Base-by-base conservation (phyloP, 371 early-diverging fungal genomes). In the Apophysomyces trapeziformis region DNA sequence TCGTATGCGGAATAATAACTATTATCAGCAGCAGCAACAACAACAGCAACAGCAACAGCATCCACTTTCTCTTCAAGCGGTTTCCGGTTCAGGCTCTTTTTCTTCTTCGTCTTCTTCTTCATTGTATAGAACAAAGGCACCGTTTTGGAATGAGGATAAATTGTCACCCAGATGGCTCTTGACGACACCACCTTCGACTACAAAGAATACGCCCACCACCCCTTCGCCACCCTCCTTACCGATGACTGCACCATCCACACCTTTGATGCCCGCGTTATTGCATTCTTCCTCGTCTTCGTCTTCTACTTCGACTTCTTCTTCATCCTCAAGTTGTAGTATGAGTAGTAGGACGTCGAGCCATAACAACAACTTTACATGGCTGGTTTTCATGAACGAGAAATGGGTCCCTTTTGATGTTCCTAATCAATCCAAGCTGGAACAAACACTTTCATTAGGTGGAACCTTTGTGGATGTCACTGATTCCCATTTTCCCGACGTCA, bases 391-490 rank as follows among this genome's bases (percentile, higher is more conserved):
- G 60, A 63, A 78, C 26, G 75, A 72, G n/a, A 68, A 71, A 61
- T 78, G 75, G 78, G 69, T 68, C 5, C 78, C 75, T 1, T 75
- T 78, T 67, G 78, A 78, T 58, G 43, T 69, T 3, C 44, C 60
- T 13, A 78, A 78, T 32, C 73, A 78, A 50, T 45, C 56, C 35
- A 75, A 75, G 56, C 60, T 78, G 37, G 75, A 78, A 62, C 68
- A 78, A 38, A 75, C 78, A 1, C 58, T 78, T 6, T 65, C 66
- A 8, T 46, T 75, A n/a, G 71, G 71, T 41, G 73, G 78, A n/a
- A 78, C 73, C 6, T 78, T 78, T 75, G 75, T 78, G 5, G 75
- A 78, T 45, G 67, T 78, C 16, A 58, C 60, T 7, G 78, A 78
- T 61, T 68, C 73, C 7, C 75, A 73, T 68, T 78, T 78, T 62